Evolutionary conservation across 1,284 basidiomycete genomes (phyloP), one percentile per base, ranked within the genome.

Genomic region (Phlebopus sp.): DNA sequence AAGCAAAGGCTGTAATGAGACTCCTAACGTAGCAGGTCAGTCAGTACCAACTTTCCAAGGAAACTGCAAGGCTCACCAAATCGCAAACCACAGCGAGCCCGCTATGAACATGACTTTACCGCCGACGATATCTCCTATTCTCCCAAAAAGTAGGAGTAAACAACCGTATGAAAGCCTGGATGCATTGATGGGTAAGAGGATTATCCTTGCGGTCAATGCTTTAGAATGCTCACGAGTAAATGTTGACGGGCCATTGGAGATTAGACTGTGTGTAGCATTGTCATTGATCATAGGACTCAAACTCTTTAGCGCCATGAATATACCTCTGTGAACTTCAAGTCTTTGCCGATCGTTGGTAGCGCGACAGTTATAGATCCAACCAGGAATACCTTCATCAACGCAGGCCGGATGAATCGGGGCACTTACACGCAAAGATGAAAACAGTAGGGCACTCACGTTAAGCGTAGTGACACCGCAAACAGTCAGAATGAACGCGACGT

Each of bases 241-340:
- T 67, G 40, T 70, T 68, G 1, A 75, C 46, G 0, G 73, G 72
- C 74, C 74, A 76, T 50, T 71, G 69, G 5, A 75, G 56, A 38
- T 70, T 61, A 13, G 64, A 54, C n/a, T n/a, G n/a, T n/a, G n/a
- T n/a, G n/a, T n/a, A n/a, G 10, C 42, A 23, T 21, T 3, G 23
- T 30, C 27, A 23, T 25, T 23, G 7, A 17, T n/a, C 18, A n/a
- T n/a, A n/a, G n/a, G n/a, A n/a, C n/a, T 4, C 13, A 13, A 19
- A 35, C 23, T 14, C 21, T 27, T 3, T 5, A 44, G 14, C 31
- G 34, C 17, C 8, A 30, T 23, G 21, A 32, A 44, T 46, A 14
- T 17, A 54, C 57, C 48, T 70, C 60, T 37, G 51, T 57, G 52
- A 73, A 68, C 31, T 63, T 50, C 11, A 74, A 51, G 36, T 69